Evolutionary conservation across 2,329 filamentous ascomycete genomes (phyloP).

Genomic region (Aspergillus unguis): DNA sequence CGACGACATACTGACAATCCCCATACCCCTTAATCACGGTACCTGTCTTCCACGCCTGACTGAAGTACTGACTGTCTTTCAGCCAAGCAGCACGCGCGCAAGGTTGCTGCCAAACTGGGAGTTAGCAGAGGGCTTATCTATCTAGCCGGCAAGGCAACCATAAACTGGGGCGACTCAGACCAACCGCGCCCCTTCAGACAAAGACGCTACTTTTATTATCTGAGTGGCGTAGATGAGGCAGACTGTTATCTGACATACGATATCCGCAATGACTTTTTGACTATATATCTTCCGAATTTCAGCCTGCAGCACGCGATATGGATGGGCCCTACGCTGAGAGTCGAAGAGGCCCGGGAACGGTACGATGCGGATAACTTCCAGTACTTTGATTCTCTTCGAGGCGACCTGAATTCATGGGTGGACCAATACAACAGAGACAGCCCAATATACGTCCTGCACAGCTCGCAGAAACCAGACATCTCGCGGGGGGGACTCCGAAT

Average conservation of each 20-base stretch:
- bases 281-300: conserved; percentile 70
- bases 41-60: background rate
- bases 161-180: conserved; percentile 57
- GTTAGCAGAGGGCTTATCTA: conserved; percentile 53
- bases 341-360: conserved; percentile 56
- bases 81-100: conserved; percentile 52
- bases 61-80: conserved; percentile 2
- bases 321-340: conserved; percentile 41
- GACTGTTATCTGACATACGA: conserved; percentile 58
- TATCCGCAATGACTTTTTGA: conserved; percentile 59
- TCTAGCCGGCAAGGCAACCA: conserved; percentile 50
- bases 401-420: conserved; percentile 48
- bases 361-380: conserved; percentile 71
- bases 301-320: conserved; percentile 50
- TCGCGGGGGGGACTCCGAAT: conserved; percentile 20
- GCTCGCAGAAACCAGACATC: conserved; percentile 31
- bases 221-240: conserved; percentile 54
- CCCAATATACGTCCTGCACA: conserved; percentile 39
- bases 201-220: conserved; percentile 60
- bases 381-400: conserved; percentile 50
- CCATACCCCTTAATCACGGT: background rate
- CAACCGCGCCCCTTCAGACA: conserved; percentile 57
- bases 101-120: conserved; percentile 44
- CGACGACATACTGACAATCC: background rate
- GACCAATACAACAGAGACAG: conserved; percentile 22